These are phyloP conservation scores for Suhomyces sp. DNA, from an alignment of 805 yeast species.

Conservation along the genomic window DNA sequence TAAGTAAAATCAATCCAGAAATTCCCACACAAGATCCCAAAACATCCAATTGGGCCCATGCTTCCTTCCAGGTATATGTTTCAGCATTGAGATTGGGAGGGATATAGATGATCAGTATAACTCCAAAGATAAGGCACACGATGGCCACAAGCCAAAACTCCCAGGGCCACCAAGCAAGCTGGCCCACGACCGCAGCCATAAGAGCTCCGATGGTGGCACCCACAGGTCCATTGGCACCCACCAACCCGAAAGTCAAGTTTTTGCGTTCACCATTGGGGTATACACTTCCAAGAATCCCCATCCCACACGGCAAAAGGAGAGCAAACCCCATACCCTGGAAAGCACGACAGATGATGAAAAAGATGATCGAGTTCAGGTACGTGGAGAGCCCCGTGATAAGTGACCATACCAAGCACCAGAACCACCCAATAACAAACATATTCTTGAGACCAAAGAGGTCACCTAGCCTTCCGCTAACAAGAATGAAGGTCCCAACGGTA, in stretches of 20 bases:
- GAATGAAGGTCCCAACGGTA: slow-evolving; percentile 70
- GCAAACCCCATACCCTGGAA: slow-evolving; percentile 68
- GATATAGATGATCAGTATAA: slow-evolving; percentile 34
- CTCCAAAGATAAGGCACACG: slow-evolving; percentile 30
- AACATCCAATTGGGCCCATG: slow-evolving; percentile 16
- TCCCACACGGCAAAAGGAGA: slow-evolving; percentile 55
- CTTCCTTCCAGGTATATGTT: slow-evolving; percentile 13
- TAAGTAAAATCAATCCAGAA: slow-evolving; percentile 58
- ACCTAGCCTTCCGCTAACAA: slow-evolving; percentile 68
- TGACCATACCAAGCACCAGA: slow-evolving; percentile 57
- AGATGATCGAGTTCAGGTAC: slow-evolving; percentile 48
- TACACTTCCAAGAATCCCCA: slow-evolving; percentile 53
- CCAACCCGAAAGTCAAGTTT: slow-evolving; percentile 51
- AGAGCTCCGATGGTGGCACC: slow-evolving; percentile 60
- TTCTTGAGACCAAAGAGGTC: slow-evolving; percentile 66
- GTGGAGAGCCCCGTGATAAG: slow-evolving; percentile 57
- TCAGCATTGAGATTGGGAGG: slow-evolving; percentile 10
- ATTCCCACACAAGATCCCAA: slow-evolving; percentile 59
- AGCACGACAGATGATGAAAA: slow-evolving; percentile 48
- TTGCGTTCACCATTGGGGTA: slow-evolving; percentile 47
- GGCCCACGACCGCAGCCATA: slow-evolving; percentile 49
- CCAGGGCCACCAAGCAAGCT: slow-evolving; percentile 61
- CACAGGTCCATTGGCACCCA: slow-evolving; percentile 62
- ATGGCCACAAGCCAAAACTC: slow-evolving; percentile 50
- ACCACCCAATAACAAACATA: slow-evolving; percentile 54